Evolutionary conservation across 2,329 filamentous ascomycete genomes (phyloP).

Genomic region (Trichoderma arundinaceum): DNA sequence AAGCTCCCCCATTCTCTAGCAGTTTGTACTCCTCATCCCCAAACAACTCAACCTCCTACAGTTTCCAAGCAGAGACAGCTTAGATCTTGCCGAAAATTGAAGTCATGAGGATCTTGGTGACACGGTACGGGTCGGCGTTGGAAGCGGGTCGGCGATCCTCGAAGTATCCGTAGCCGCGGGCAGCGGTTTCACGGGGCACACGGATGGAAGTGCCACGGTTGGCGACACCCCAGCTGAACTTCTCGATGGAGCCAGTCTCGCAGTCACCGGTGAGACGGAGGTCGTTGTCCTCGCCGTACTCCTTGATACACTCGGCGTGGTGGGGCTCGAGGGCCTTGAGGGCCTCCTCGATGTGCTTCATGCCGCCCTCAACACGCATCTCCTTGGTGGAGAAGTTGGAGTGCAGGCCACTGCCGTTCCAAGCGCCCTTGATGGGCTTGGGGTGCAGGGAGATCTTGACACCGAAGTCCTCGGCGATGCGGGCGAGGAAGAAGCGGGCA

Average conservation of each 20-base stretch:
- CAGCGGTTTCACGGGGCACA: constrained; percentile 82
- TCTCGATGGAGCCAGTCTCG: constrained; percentile 92
- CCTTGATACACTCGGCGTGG: constrained; percentile 84
- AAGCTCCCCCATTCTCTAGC: neutral
- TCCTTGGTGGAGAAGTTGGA: constrained; percentile 90
- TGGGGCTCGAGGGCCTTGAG: constrained; percentile 83
- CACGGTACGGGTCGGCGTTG: constrained; percentile 85
- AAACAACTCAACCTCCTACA: neutral
- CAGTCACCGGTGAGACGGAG: constrained; percentile 89
- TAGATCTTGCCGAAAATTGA: constrained; percentile 56
- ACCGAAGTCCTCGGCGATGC: constrained; percentile 94
- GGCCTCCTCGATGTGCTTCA: constrained; percentile 89
- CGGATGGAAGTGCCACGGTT: constrained; percentile 95
- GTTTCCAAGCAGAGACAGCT: neutral
- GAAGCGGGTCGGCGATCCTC: constrained; percentile 84
- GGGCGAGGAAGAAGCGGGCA: constrained; percentile 78
- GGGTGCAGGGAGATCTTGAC: constrained; percentile 94
- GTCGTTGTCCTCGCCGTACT: constrained; percentile 96
- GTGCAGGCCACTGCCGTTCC: constrained; percentile 96
- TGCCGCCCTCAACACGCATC: constrained; percentile 89
- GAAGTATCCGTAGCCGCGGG: constrained; percentile 94
- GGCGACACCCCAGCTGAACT: constrained; percentile 92
- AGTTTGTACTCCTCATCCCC: no score
- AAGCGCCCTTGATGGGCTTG: constrained; percentile 90
- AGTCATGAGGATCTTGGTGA: constrained; percentile 80